Conservation (phyloP, 2,329 filamentous ascomycete genomes). For the Niveomyces coronatus region DNA sequence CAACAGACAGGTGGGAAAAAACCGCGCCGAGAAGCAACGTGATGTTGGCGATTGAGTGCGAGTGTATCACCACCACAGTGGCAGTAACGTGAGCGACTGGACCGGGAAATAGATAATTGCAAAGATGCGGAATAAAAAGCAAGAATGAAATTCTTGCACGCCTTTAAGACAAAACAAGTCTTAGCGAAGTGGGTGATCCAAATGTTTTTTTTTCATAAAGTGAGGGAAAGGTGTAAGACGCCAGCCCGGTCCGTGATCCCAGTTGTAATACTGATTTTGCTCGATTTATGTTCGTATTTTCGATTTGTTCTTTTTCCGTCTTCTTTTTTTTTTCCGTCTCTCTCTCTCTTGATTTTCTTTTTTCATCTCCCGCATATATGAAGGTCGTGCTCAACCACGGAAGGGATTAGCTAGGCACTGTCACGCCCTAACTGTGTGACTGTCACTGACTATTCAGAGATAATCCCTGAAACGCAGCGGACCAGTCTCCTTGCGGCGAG, state of each 20-base stretch:
- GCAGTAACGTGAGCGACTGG: no score
- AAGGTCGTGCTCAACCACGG: conserved; percentile 3
- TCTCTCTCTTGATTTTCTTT: conserved; percentile 5
- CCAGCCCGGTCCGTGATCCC: conserved; percentile 7
- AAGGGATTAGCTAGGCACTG: no score
- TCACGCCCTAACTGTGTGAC: no score
- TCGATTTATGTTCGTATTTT: conserved; percentile 7
- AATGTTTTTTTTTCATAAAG: conserved; percentile 9
- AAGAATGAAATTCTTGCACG: conserved; percentile 10
- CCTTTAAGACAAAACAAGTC: conserved; percentile 3
- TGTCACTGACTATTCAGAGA: conserved; percentile 55
- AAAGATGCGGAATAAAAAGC: conserved; percentile 10
- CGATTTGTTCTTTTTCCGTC: conserved; percentile 1
- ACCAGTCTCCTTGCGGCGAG: conserved; percentile 47
- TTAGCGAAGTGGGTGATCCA: conserved; percentile 11
- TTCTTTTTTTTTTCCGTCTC: conserved; percentile 6
- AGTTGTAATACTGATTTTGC: conserved; percentile 10
- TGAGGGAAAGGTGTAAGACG: conserved; percentile 9
- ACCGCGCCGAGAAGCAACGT: no score
- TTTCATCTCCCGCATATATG: conserved; percentile 1
- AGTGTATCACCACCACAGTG: no score
- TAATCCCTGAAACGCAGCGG: conserved; percentile 55
- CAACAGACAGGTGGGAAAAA: no score
- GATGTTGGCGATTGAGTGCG: no score
- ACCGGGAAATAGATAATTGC: no score